Base-by-base conservation (phyloP, 2,329 filamentous ascomycete genomes). In the Aschersonia sp. region DNA sequence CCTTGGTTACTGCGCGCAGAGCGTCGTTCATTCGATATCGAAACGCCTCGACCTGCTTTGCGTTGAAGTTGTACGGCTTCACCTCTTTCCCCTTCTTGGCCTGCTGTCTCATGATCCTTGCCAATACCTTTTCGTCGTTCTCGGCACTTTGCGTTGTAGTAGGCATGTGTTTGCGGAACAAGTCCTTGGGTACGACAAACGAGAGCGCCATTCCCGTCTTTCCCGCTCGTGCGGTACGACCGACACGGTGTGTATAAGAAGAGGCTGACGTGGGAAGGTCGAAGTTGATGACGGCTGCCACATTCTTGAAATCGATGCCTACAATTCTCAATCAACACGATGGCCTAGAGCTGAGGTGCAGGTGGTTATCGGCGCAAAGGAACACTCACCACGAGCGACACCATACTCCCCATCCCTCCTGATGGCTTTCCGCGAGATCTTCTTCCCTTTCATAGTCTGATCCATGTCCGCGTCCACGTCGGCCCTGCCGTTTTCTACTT, bases 231-330 rank as follows among this genome's bases (percentile, higher is more conserved):
- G 88, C 92, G 5, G 92, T 98, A 32, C 92, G 82, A 32, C 92
- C 92, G 58, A 98, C 94, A 47, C 92, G 83, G 66, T 98, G 92
- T n/a, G 86, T 94, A 65, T 98, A 98, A 6, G 88, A 94, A 61
- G 88, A 94, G 40, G 88, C 84, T 6, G 82, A 84, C 12, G 81
- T 79, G 1, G 92, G 92, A 12, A 98, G 81, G 64, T 98, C 92
- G 63, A 98, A 98, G 69, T 98, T 98, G 61, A 98, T 80, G 30
- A 98, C 89, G 52, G 86, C 89, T 3, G 88, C 82, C 48, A 98
- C 89, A 59, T 96, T 91, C 59, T 92, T 84, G 71, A 98, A 98
- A 65, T 98, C 92, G 56, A 98, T 94, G 40, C 64, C 61, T 64
- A 31, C 10, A 30, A 4, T 38, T 20, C 4, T n/a, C 2, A 40